Percentiles rank a stretch among this genome's conserved stretches.
Conservation (phyloP, 2,329 filamentous ascomycete species). For the Fulvia fulva region DNA sequence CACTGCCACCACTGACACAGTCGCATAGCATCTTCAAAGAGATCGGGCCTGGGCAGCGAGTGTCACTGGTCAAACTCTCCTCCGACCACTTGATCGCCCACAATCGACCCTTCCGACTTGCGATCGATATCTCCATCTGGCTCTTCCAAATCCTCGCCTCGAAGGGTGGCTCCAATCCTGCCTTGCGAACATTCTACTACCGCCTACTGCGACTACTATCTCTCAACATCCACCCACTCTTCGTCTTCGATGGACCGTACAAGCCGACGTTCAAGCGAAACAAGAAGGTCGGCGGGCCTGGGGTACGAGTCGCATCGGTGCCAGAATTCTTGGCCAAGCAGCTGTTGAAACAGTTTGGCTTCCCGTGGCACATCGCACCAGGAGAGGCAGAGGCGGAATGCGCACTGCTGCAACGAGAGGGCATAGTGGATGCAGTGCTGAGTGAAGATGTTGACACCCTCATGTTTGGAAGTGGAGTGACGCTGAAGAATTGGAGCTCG, state of each 20-base stretch:
- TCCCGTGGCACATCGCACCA: slow-evolving; percentile 78
- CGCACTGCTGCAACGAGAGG: slow-evolving; percentile 74
- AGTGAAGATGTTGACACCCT: slow-evolving; percentile 87
- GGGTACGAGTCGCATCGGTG: slow-evolving; percentile 60
- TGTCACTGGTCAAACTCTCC: slow-evolving; percentile 79
- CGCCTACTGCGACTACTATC: slow-evolving; percentile 73
- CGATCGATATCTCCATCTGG: slow-evolving; percentile 96
- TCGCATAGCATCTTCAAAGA: slow-evolving; percentile 75
- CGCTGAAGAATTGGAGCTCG: slow-evolving; percentile 65
- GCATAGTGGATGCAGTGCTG: slow-evolving; percentile 86
- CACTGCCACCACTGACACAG: slow-evolving; percentile 8
- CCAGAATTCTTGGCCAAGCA: slow-evolving; percentile 76
- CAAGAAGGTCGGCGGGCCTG: slow-evolving; percentile 60
- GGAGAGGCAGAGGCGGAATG: slow-evolving; percentile 97
- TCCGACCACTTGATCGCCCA: slow-evolving; percentile 69
- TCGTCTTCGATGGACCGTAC: slow-evolving; percentile 83
- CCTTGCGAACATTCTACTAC: slow-evolving; percentile 88
- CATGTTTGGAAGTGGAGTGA: slow-evolving; percentile 22
- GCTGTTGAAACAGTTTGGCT: slow-evolving; percentile 79
- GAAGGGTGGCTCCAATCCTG: slow-evolving; percentile 81
- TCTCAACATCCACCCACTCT: slow-evolving; percentile 77
- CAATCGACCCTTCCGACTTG: slow-evolving; percentile 72
- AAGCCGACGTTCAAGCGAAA: slow-evolving; percentile 87
- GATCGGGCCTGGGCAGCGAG: slow-evolving; percentile 73
- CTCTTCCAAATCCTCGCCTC: slow-evolving; percentile 88